Conservation (phyloP, 2,329 filamentous ascomycete species). For the Arthrobotrys iridis region DNA sequence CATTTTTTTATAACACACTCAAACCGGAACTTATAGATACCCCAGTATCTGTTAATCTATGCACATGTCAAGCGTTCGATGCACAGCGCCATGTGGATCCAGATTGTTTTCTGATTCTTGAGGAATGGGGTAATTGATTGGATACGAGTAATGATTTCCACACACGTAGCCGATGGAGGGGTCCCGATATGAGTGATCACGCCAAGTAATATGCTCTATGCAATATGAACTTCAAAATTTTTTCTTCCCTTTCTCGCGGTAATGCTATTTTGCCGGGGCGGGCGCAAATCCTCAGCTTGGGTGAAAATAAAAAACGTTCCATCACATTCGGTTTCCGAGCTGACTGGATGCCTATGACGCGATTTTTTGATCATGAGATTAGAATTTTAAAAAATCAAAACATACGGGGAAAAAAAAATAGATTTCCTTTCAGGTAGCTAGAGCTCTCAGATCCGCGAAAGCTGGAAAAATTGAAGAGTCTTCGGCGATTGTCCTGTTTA, state of each 20-base stretch:
- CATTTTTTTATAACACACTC: neutral
- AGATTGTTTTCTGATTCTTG: too few species aligned
- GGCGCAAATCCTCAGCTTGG: neutral
- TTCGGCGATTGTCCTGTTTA: slow-evolving; percentile 19
- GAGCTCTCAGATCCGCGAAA: slow-evolving; percentile 8
- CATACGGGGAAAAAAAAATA: too few species aligned
- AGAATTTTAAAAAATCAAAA: neutral
- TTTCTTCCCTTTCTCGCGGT: neutral
- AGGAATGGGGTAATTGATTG: slow-evolving; percentile 8
- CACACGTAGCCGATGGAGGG: slow-evolving; percentile 9
- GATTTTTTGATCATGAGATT: slow-evolving; percentile 7
- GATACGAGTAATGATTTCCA: slow-evolving; percentile 15
- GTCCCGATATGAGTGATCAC: slow-evolving; percentile 7
- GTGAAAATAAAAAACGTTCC: neutral
- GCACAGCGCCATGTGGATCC: slow-evolving; percentile 14
- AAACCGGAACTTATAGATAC: neutral
- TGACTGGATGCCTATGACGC: neutral
- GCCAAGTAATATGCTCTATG: neutral
- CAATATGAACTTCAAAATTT: neutral
- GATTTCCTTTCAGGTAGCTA: too few species aligned
- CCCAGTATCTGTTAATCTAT: neutral
- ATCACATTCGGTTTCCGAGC: neutral
- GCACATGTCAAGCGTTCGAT: too few species aligned
- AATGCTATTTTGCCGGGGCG: neutral
- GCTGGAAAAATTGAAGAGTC: slow-evolving; percentile 1